Base-by-base conservation (phyloP, 257 asterid genomes). In the Henckelia pumila region DNA sequence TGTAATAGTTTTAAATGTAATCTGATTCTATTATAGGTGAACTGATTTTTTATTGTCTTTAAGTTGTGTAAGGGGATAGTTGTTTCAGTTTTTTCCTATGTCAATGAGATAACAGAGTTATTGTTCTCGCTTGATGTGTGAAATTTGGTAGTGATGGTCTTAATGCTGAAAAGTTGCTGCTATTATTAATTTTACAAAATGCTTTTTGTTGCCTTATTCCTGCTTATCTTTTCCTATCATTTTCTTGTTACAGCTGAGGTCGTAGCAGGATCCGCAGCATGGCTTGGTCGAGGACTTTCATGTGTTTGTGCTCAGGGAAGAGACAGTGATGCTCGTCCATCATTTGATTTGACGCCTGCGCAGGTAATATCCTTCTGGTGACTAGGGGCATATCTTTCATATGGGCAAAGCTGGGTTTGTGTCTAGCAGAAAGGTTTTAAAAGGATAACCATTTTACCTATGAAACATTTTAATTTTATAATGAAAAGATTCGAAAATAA, bases 181-280 rank as follows among this genome's bases (percentile, higher is more conserved):
- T 4, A 5, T 47, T 13, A 13, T 44, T 44, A 19, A 44, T 14
- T 17, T 14, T 47, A 47, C 55, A 14, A 47, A 47, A 47, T 0
- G n/a, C n/a, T n/a, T 40, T 58, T 17, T 24, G 50, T 40, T 44
- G 40, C 63, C 30, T 69, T 32, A 37, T 61, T 22, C 61, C 69
- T 55, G 30, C 75, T 63, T 44, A 61, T 65, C 62, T 69, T 74
- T 65, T 65, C 70, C 73, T 57, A 53, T 75, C 23, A 23, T 74
- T 71, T 69, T 80, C 60, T 76, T 80, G 74, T 77, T 75, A 75
- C 84, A 80, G 89, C 77, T 66, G 97, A 85, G 86, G 91, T 83
- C 76, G 90, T 88, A 68, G 95, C 95, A 72, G 99, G 99, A 80
- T 88, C 99, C 58, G 95, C 97, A 65, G 99, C 99, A 24, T 94